Evolutionary conservation across 2,329 filamentous ascomycete species (phyloP), one percentile per base, ranked within the genome.

Genomic region (Madurella fahalii): DNA sequence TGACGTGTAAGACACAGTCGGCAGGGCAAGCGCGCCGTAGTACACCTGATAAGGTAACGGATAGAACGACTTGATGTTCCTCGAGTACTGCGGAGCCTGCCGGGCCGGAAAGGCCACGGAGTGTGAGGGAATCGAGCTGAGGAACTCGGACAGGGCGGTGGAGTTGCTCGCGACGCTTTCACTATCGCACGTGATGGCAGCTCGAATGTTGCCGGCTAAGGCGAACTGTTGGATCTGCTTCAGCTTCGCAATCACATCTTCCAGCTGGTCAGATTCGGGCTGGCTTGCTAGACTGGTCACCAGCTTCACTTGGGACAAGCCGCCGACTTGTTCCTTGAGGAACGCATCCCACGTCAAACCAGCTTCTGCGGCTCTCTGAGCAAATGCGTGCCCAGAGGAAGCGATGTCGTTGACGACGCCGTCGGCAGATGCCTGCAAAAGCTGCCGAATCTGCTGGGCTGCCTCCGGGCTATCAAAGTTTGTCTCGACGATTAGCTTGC

Each of bases 41-140:
- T 95, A 96, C 34, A 99, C 94, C 72, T 99, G 94, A 72, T 96
- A 99, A 0, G 94, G 94, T 16, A 99, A 79, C 20, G 93, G 87
- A 72, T 95, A 97, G 73, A 97, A 95, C 0, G 90, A 86, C 69
- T 91, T 94, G 60, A 77, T 76, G 58, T 84, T 78, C 58, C 74
- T 73, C 31, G 74, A 61, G 18, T 75, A 68, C 49, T 65, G 61
- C 18, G 64, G 70, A 47, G 67, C 66, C 48, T 60, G 67, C 40
- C 53, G 63, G 57, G 57, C 61, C 13, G 72, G 68, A 50, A 78
- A 72, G 2, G 72, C 68, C 15, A 68, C 65, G 47, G 71, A 54
- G 58, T 71, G 66, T 25, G 72, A 67, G 13, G 86, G 82, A n/a
- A 87, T 73, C 5, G 73, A 77, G 40, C 74, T 69, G 56, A 95